Base-by-base conservation (phyloP, 805 yeast genomes). In the Sporopachydermia quercuum region DNA sequence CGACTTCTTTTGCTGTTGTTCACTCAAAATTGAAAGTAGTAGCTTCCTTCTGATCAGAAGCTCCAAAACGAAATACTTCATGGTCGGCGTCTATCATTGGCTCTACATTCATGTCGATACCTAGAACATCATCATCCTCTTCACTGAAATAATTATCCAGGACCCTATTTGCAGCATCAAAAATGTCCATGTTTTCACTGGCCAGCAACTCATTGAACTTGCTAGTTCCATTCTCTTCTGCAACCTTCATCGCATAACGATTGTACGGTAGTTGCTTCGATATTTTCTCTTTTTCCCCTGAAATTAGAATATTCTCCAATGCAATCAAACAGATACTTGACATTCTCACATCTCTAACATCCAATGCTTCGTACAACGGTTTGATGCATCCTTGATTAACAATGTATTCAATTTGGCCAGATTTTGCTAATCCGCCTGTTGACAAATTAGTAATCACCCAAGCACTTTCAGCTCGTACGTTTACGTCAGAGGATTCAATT, bases 401-500 rank as follows among this genome's bases (percentile, higher is more conserved):
- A 48, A 91, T 71, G 62, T 86, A 91, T 53, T 87, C 74, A 51
- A 91, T 87, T 59, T 87, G 95, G 44, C 85, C 95, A 4, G 97
- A 96, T 58, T 76, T 80, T 36, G 78, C 67, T 51, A 86, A 69
- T 15, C 96, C 97, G 51, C 97, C 97, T 5, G 96, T 81, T 14
- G 96, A 83, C 27, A 97, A 97, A 58, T 91, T 91, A 18, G 96
- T 86, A 49, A 91, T 81, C 23, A 97, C 97, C 98, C 98, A 91
- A 69, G 97, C 87, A 3, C 98, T 97, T 66, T 91, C 98, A 61
- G 89, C 91, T 59, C 83, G 82, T 23, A 96, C 89, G 68, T 87
- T 87, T 68, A 85, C 86, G 55, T 89, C 97, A 45, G 91, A 96
- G 42, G 74, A 70, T 34, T 71, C 64, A 58, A 91, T 70, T 47